Evolutionary conservation across 176 grass and related monocot species (phyloP), one percentile per base, ranked within the genome.

Genomic region (Triticum dicoccoides): DNA sequence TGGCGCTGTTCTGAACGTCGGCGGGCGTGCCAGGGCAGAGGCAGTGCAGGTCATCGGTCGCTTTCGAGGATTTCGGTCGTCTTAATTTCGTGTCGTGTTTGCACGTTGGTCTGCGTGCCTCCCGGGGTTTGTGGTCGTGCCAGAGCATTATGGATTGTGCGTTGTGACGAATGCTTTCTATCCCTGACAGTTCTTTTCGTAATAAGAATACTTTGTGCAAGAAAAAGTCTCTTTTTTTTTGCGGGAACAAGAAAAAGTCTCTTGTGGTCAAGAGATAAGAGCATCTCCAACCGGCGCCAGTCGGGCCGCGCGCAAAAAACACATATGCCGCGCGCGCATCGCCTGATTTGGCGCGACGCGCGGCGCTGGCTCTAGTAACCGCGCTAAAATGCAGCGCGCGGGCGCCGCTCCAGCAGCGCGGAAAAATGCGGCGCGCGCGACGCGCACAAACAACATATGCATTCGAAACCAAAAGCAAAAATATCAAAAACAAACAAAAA

Each of bases 1-100:
- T 84, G 61, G 89, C 89, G 58, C 80, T 91, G 35, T 17, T 84
- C 81, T 83, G 89, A 91, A 24, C 52, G 1, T 73, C 58, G 56
- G 41, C 33, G 30, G 54, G 73, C 39, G 44, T 76, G 13, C 42
- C 89, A 25, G 74, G 80, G 84, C 56, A 65, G 89, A 80, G 66
- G n/a, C 84, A 83, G 84, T 87, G 84, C 89, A 83, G 13, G 59
- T 65, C 71, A 9, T 59, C 56, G 56, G 20, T 59, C 56, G 6
- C 20, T 59, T 59, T 59, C 56, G 18, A 59, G 18, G 56, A 9
- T 59, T 59, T 59, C 56, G 17, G 2, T 72, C 49, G 37, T 3
- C 6, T 17, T 35, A 38, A 32, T 69, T 69, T 76, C 6, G 56
- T 59, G 56, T 32, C 62, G 24, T 71, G 74, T 42, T 1, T n/a